phyloP scores from a whole-genome alignment of 345 rosid genomes.

The Brassica juncea region DNA sequence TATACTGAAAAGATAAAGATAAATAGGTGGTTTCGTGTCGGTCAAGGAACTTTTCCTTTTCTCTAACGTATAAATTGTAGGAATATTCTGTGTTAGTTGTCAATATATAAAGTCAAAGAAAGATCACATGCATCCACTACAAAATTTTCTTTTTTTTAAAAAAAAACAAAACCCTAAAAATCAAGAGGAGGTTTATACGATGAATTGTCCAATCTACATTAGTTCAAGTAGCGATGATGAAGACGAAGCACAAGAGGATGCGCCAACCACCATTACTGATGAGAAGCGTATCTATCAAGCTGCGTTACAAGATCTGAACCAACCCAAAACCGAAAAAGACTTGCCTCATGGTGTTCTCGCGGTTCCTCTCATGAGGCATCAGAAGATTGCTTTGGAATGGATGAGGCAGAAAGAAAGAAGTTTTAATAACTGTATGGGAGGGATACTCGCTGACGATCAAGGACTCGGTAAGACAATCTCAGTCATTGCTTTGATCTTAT shows the following conservation, averaged over 20 bases:
- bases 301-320: background rate
- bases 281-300: background rate
- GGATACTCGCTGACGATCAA: background rate
- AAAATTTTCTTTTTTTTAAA: no score
- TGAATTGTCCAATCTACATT: background rate
- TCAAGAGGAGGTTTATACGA: background rate
- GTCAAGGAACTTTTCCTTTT: background rate
- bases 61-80: background rate
- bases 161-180: background rate
- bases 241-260: background rate
- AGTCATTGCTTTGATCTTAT: background rate
- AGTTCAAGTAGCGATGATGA: conserved; percentile 3
- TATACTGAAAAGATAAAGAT: background rate
- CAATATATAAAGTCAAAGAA: background rate
- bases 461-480: conserved; percentile 4
- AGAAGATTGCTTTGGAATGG: conserved; percentile 1
- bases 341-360: background rate
- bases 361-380: conserved; percentile 7
- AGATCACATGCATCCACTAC: background rate
- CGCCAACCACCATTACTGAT: background rate
- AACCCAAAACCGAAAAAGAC: background rate
- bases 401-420: background rate
- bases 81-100: background rate
- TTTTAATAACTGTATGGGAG: background rate
- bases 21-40: background rate